Evolutionary conservation across 75 land plant species (phyloP), one percentile per base, ranked within the genome.

Genomic region (Gnetum montanum): DNA sequence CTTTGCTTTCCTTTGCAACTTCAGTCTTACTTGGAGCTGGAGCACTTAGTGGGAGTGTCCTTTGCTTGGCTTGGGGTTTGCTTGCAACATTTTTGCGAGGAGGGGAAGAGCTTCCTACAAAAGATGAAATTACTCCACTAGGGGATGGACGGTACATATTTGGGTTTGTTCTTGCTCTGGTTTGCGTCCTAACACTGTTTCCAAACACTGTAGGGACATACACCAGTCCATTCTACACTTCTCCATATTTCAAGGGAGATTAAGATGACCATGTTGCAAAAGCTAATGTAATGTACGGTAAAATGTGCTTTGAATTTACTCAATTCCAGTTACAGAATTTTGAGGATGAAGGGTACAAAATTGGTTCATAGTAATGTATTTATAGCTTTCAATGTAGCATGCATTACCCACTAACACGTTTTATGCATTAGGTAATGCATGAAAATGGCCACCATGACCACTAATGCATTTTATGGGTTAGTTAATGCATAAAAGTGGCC

Each of bases 121-220:
- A 79, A 54, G 98, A 93, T 66, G 98, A 93, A 65, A 93, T 93
- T 23, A 88, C 98, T 0, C 90, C 86, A 4, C 24, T 93, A 50
- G 90, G 82, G 16, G 75, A 88, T 2, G 71, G 73, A 51, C 60
- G 96, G 8, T 85, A 74, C 46, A 80, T 80, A 28, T 82, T 78
- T 86, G 90, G 96, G 1, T 53, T 69, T 26, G 77, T 87, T 15
- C 80, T 93, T 34, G 80, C 75, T 27, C 43, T 74, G 33, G 49
- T 88, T 7, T 93, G 95, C 34, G 82, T 93, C 77, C 73, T 93
- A 31, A 88, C 98, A 12, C 77, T 93, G 6, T 79, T 88, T 61
- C 98, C 98, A 13, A 93, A 93, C 52, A 84, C 90, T 45, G 98
- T 90, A 35, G 98, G 98, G 15, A 88, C 95, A 8, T 93, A 84